Percentiles rank a stretch among this genome's conserved stretches.
Evolutionary conservation across 352 stramenopile species (phyloP).

Genomic region (Pythium brassicae): DNA sequence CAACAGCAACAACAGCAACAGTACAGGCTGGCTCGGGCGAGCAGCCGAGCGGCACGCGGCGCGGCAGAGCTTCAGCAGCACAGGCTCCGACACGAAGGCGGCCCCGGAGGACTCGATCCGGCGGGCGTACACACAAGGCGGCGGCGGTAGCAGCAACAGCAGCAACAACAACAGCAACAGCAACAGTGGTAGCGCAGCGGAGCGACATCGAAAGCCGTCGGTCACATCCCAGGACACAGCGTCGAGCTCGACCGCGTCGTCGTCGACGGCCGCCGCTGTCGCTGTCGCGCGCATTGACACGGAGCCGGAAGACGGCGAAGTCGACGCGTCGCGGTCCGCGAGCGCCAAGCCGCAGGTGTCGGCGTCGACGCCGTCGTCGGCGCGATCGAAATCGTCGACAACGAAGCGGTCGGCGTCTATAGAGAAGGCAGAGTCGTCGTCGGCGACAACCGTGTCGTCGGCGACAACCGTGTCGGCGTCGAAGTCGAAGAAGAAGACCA

Average conservation of each 20-base stretch:
- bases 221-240: conserved; percentile 19
- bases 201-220: conserved; percentile 32
- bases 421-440: conserved; percentile 15
- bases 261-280: too few relatives aligned
- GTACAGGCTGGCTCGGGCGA: conserved; percentile 53
- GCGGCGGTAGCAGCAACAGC: conserved; percentile 13
- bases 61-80: conserved; percentile 29
- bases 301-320: conserved; percentile 53
- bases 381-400: conserved; percentile 6
- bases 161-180: conserved; percentile 3
- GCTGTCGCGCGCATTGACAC: conserved; percentile 16
- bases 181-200: conserved; percentile 4
- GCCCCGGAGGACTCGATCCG: conserved; percentile 39
- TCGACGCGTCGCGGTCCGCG: conserved; percentile 12
- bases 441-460: too few relatives aligned
- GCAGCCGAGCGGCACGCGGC: conserved; percentile 57
- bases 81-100: neutral
- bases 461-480: conserved; percentile 18
- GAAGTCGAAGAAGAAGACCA: conserved; percentile 29
- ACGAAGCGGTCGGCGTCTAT: conserved; percentile 28
- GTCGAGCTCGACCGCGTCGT: neutral
- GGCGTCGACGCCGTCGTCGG: neutral
- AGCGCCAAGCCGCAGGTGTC: conserved; percentile 10
- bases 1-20: conserved; percentile 24
- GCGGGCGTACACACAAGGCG: conserved; percentile 22